Evolutionary conservation across 2,329 filamentous ascomycete species (phyloP).

Genomic region (Monosporascus sp.): DNA sequence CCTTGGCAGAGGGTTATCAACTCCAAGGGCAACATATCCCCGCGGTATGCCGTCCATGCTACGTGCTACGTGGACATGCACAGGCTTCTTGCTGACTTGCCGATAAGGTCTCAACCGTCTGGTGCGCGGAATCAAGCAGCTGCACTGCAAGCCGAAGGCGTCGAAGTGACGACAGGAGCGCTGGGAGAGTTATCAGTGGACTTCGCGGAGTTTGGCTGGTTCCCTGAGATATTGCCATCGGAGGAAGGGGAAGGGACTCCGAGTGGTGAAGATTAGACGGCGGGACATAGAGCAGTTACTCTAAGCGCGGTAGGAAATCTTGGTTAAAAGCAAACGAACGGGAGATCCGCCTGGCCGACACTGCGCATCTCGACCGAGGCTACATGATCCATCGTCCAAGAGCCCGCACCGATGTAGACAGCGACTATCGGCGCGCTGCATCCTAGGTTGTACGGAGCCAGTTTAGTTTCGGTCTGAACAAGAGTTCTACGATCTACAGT

Average conservation of each 20-base stretch:
- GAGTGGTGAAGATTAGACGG: slow-evolving; percentile 5
- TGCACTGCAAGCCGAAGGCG: slow-evolving; percentile 46
- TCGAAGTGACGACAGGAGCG: slow-evolving; percentile 42
- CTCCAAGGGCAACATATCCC: slow-evolving; percentile 78
- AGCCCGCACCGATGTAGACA: too few species aligned
- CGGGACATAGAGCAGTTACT: background rate
- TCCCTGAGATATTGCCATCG: slow-evolving; percentile 45
- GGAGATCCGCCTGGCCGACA: too few species aligned
- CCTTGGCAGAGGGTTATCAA: slow-evolving; percentile 96
- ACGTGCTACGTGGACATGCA: background rate
- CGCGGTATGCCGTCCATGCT: slow-evolving; percentile 48
- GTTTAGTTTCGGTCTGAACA: too few species aligned
- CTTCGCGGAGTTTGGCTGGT: slow-evolving; percentile 50
- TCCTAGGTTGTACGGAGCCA: too few species aligned
- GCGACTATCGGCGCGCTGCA: too few species aligned
- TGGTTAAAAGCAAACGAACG: too few species aligned
- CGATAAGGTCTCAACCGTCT: slow-evolving; percentile 41
- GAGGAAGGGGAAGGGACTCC: slow-evolving; percentile 26
- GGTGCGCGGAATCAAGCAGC: slow-evolving; percentile 46
- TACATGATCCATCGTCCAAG: too few species aligned
- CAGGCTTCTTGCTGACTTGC: too few species aligned
- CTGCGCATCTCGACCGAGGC: too few species aligned
- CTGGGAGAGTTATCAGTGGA: slow-evolving; percentile 49
- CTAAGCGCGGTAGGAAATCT: background rate
- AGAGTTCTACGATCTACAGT: too few species aligned